Conservation (phyloP, 768 basidiomycete genomes). For the Filobasidium wieringae region DNA sequence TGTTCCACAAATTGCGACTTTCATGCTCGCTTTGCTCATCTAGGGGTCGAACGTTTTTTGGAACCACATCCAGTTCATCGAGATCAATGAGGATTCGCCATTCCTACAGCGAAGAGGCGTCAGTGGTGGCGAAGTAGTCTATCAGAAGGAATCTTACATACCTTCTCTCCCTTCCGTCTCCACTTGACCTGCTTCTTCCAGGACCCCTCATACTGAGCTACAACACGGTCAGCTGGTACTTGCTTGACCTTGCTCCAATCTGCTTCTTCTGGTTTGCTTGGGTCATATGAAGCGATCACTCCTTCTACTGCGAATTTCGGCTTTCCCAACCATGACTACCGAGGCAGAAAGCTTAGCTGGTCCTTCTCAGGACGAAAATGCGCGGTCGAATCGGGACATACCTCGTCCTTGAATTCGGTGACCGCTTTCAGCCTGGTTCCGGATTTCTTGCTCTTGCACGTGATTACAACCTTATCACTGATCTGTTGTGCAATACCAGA, state of each 20-base stretch:
- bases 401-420: slow-evolving; percentile 94
- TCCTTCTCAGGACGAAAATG: slow-evolving; percentile 13
- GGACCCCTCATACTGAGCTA: slow-evolving; percentile 73
- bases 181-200: slow-evolving; percentile 78
- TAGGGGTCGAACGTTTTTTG: slow-evolving; percentile 73
- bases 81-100: slow-evolving; percentile 66
- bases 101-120: slow-evolving; percentile 40
- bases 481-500: slow-evolving; percentile 6
- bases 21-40: slow-evolving; percentile 66
- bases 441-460: slow-evolving; percentile 58
- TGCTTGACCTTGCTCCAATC: slow-evolving; percentile 56
- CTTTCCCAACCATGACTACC: slow-evolving; percentile 75
- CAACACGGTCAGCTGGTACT: slow-evolving; percentile 63
- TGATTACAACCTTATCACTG: slow-evolving; percentile 44
- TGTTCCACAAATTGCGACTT: slow-evolving; percentile 76
- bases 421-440: slow-evolving; percentile 58
- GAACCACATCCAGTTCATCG: slow-evolving; percentile 55
- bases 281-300: slow-evolving; percentile 69
- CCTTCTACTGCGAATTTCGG: slow-evolving; percentile 78
- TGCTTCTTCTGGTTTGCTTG: slow-evolving; percentile 45
- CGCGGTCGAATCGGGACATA: slow-evolving; percentile 37
- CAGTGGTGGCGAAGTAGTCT: background rate
- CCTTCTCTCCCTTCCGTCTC: slow-evolving; percentile 45
- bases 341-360: background rate
- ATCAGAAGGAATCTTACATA: slow-evolving; percentile 20